These are phyloP conservation scores for Sporobolomyces phaffii DNA, from an alignment of 768 basidiomycete species.

Conservation along the genomic window DNA sequence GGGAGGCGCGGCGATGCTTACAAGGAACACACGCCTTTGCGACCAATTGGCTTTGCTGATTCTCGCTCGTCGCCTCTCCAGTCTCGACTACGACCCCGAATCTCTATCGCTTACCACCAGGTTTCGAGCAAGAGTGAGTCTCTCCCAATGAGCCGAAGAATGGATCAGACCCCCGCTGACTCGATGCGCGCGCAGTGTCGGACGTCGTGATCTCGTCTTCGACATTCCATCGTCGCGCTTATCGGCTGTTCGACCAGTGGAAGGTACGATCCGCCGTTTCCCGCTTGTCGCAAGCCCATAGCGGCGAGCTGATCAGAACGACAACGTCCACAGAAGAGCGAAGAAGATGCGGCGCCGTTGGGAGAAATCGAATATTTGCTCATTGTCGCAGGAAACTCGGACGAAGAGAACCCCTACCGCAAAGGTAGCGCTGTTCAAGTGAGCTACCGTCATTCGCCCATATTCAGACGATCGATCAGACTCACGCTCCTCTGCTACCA, in stretches of 20 bases:
- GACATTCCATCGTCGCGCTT: slow-evolving; percentile 34
- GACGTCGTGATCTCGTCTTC: slow-evolving; percentile 35
- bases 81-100: no score
- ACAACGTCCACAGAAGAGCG: slow-evolving; percentile 13
- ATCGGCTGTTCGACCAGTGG: slow-evolving; percentile 28
- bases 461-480: no score
- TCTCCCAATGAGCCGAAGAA: not conserved
- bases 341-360: slow-evolving; percentile 42
- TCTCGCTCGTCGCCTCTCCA: no score
- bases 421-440: slow-evolving; percentile 92
- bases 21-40: no score
- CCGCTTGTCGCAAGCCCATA: no score
- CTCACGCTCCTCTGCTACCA: not conserved
- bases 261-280: not conserved
- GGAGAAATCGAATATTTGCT: slow-evolving; percentile 44
- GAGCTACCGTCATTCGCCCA: slow-evolving; percentile 38
- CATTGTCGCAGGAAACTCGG: slow-evolving; percentile 48
- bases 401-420: slow-evolving; percentile 80
- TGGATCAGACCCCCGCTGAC: not conserved
- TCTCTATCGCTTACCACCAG: no score
- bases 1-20: no score
- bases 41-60: no score
- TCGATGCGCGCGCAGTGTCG: slow-evolving; percentile 4
- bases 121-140: slow-evolving; percentile 1
- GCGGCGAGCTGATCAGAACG: not conserved